Percentiles rank a stretch among this genome's conserved stretches.
Conservation (phyloP, 768 basidiomycete species). For the Panaeolus cyanescens region DNA sequence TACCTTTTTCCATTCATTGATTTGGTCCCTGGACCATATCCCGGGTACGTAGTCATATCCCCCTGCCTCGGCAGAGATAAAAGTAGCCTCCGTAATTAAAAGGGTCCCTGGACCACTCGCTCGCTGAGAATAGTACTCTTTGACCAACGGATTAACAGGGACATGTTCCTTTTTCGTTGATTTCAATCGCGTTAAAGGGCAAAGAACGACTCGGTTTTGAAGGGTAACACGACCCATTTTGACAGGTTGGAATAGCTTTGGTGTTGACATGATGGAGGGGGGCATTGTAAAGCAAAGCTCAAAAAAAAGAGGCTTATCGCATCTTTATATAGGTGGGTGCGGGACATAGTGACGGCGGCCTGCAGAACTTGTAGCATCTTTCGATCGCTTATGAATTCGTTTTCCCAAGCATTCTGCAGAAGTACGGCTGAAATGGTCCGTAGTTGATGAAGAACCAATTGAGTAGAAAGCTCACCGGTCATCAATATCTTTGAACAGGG, state of each 20-base stretch:
- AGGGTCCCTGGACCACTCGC: constrained; percentile 49
- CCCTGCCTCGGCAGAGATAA: constrained; percentile 47
- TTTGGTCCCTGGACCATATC: constrained; percentile 51
- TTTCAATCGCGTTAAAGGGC: constrained; percentile 52
- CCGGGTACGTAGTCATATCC: constrained; percentile 43
- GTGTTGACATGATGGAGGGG: constrained; percentile 9
- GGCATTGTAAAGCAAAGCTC: too few species aligned
- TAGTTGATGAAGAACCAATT: too few species aligned
- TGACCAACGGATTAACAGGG: constrained; percentile 32
- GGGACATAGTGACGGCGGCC: too few species aligned
- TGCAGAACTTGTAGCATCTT: too few species aligned
- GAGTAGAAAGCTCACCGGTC: too few species aligned
- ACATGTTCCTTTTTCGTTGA: constrained; percentile 36
- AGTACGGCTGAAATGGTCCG: too few species aligned
- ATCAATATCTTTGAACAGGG: too few species aligned
- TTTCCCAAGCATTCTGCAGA: too few species aligned
- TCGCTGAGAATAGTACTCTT: constrained; percentile 52
- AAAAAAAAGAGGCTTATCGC: too few species aligned
- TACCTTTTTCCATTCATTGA: constrained; percentile 53
- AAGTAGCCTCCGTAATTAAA: constrained; percentile 57
- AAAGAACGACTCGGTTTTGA: constrained; percentile 53
- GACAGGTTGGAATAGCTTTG: constrained; percentile 48
- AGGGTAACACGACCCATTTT: constrained; percentile 42
- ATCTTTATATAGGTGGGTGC: too few species aligned
- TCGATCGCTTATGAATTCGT: too few species aligned